phyloP scores from a whole-genome alignment of 148 eudicot genomes.

The Persicaria tinctoria region DNA sequence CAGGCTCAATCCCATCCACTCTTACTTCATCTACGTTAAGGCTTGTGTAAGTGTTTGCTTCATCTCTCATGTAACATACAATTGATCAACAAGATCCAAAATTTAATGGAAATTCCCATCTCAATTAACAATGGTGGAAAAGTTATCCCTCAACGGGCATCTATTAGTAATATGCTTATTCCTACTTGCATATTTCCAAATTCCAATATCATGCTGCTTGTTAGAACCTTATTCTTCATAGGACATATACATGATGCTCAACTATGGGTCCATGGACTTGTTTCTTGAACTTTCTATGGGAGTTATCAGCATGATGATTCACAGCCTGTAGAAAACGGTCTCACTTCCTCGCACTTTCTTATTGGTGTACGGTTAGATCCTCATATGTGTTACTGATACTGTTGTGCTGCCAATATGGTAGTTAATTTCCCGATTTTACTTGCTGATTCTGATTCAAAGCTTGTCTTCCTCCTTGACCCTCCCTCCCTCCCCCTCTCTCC shows the following conservation, averaged over 20 bases:
- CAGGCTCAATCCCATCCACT: slow-evolving; percentile 67
- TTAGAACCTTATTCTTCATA: not conserved
- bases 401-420: too few relatives aligned
- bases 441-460: too few relatives aligned
- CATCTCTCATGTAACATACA: not conserved
- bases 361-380: too few relatives aligned
- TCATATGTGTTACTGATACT: too few relatives aligned
- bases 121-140: not conserved
- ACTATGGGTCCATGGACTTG: not conserved
- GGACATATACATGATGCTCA: not conserved
- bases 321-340: too few relatives aligned
- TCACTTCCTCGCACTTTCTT: too few relatives aligned
- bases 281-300: too few relatives aligned
- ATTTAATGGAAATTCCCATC: too few relatives aligned
- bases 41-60: slow-evolving; percentile 61
- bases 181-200: not conserved
- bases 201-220: not conserved
- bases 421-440: too few relatives aligned
- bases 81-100: not conserved
- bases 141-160: not conserved
- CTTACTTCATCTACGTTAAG: slow-evolving; percentile 56
- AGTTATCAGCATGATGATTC: too few relatives aligned
- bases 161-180: not conserved
- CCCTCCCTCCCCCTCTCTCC: too few relatives aligned
- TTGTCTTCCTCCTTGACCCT: too few relatives aligned